Conservation (phyloP, 306 rosid species). For the Boehmeria nivea region DNA sequence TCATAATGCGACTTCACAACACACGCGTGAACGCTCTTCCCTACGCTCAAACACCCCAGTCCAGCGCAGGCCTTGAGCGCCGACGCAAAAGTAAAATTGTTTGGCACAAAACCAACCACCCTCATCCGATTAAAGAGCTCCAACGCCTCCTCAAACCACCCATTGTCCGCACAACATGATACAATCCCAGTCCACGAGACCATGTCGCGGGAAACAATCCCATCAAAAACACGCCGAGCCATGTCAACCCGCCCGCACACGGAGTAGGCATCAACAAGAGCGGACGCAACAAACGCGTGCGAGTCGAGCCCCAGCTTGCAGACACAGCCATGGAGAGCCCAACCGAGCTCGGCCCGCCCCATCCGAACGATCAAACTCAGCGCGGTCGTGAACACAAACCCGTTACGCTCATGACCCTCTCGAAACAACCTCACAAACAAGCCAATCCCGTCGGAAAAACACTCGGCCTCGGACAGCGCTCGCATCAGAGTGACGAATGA, state of each 20-base stretch:
- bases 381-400: conserved; percentile 35
- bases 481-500: conserved; percentile 49
- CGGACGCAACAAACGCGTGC: conserved; percentile 43
- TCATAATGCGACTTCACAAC: conserved; percentile 35
- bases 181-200: conserved; percentile 53
- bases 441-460: conserved; percentile 23
- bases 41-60: conserved; percentile 25
- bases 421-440: conserved; percentile 36
- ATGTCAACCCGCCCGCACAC: conserved; percentile 29
- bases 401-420: conserved; percentile 44
- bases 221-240: conserved; percentile 34
- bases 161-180: conserved; percentile 42
- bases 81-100: conserved; percentile 41
- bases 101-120: conserved; percentile 39
- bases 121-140: conserved; percentile 34
- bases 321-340: conserved; percentile 36
- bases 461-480: conserved; percentile 21
- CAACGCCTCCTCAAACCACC: conserved; percentile 32
- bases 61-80: conserved; percentile 45
- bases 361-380: conserved; percentile 40
- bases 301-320: conserved; percentile 32
- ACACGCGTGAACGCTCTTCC: conserved; percentile 35
- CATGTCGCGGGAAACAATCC: conserved; percentile 38
- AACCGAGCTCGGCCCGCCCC: conserved; percentile 33
- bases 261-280: conserved; percentile 49